phyloP scores from a whole-genome alignment of 257 asterid species.

The Osmanthus fragrans region DNA sequence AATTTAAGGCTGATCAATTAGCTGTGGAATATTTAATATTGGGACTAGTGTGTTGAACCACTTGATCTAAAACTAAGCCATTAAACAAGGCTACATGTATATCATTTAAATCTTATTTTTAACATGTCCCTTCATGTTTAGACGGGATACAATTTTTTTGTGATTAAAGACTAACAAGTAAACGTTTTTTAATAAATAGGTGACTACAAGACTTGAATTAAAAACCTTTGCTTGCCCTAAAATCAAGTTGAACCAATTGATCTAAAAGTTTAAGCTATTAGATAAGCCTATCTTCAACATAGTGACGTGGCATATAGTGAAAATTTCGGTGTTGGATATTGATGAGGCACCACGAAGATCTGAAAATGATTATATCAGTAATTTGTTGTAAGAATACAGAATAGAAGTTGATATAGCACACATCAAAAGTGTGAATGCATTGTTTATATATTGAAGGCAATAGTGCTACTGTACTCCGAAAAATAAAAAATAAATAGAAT shows the following conservation, averaged over 20 bases:
- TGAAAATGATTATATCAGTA: not conserved
- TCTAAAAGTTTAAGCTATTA: too few relatives aligned
- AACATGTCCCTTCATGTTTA: too few relatives aligned
- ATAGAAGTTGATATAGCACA: not conserved
- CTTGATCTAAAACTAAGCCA: too few relatives aligned
- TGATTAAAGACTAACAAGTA: too few relatives aligned
- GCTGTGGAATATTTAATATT: not conserved
- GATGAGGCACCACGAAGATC: not conserved
- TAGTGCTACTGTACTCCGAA: not conserved
- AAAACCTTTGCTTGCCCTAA: not conserved
- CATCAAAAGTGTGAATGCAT: not conserved
- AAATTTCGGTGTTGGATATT: not conserved
- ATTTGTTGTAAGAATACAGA: not conserved
- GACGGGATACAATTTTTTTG: too few relatives aligned
- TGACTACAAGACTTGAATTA: too few relatives aligned
- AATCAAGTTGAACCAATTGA: too few relatives aligned
- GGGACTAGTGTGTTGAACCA: not conserved
- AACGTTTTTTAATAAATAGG: too few relatives aligned
- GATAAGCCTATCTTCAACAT: not conserved
- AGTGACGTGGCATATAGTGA: not conserved
- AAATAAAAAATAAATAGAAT: not conserved
- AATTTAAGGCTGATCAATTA: not conserved
- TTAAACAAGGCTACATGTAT: too few relatives aligned
- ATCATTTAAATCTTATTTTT: too few relatives aligned
- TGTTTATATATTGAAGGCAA: not conserved